Percentiles rank a stretch among this genome's conserved stretches.
Conservation (phyloP, 1,139 yeast genomes). For the Scheffersomyces quercinus region DNA sequence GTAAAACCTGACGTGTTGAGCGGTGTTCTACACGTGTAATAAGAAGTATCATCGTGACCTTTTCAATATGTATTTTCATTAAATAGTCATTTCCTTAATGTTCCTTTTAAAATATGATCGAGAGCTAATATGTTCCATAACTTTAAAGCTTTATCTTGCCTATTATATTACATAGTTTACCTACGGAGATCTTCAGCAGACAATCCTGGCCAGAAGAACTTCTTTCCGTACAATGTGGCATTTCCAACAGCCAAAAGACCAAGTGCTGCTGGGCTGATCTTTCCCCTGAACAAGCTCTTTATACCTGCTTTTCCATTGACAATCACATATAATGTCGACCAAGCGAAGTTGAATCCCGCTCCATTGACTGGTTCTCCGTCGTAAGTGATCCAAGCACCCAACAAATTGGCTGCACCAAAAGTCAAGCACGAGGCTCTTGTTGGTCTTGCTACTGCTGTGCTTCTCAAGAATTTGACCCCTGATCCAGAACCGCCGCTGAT, state of each 20-base stretch:
- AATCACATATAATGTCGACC: constrained; percentile 77
- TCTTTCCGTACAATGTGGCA: constrained; percentile 66
- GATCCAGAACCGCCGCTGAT: constrained; percentile 28
- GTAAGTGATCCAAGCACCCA: constrained; percentile 78
- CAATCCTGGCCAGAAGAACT: constrained; percentile 52
- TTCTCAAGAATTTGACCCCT: constrained; percentile 27
- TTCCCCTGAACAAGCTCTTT: constrained; percentile 32
- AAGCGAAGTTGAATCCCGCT: constrained; percentile 83
- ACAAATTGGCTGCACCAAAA: constrained; percentile 63
- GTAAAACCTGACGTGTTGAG: too few species aligned
- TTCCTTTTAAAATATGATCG: too few species aligned
- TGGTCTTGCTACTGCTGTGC: constrained; percentile 34
- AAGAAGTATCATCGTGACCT: too few species aligned
- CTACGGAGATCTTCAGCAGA: neutral
- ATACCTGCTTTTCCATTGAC: constrained; percentile 71
- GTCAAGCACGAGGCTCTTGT: constrained; percentile 37
- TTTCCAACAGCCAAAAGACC: constrained; percentile 62
- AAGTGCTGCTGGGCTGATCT: constrained; percentile 62
- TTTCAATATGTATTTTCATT: too few species aligned
- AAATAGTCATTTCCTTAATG: too few species aligned
- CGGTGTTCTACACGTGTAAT: too few species aligned
- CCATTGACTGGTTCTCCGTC: constrained; percentile 86
- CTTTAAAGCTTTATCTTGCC: too few species aligned
- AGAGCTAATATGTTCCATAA: too few species aligned
- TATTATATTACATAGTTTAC: too few species aligned